Percentiles rank a stretch among this genome's conserved stretches.
Evolutionary conservation across 2,329 filamentous ascomycete species (phyloP).

Genomic region (Tolypocladium endophyticum): DNA sequence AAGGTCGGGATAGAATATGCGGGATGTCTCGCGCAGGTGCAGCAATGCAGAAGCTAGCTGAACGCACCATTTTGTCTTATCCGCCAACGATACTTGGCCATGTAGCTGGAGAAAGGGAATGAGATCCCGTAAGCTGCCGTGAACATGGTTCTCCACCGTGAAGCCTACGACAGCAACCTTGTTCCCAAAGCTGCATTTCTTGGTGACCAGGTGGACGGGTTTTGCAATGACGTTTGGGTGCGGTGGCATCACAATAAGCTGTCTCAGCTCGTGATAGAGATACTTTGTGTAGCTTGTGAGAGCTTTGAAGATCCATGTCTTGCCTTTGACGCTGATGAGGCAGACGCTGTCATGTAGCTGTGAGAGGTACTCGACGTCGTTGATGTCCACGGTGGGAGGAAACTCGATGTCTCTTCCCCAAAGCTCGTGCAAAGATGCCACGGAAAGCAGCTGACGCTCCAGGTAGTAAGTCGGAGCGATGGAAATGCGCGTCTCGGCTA

Average conservation of each 20-base stretch:
- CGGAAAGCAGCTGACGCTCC: slow-evolving; percentile 39
- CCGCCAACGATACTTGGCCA: slow-evolving; percentile 25
- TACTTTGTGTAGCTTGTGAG: slow-evolving; percentile 47
- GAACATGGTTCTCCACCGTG: slow-evolving; percentile 40
- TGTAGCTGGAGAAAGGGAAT: slow-evolving; percentile 41
- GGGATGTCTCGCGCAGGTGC: slow-evolving; percentile 34
- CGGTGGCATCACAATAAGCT: slow-evolving; percentile 38
- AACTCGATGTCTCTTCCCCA: slow-evolving; percentile 32
- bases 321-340: slow-evolving; percentile 32
- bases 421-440: slow-evolving; percentile 26
- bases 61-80: slow-evolving; percentile 42
- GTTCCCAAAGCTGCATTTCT: slow-evolving; percentile 42
- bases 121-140: slow-evolving; percentile 45
- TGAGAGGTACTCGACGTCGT: slow-evolving; percentile 35
- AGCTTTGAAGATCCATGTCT: slow-evolving; percentile 45
- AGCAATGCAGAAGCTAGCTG: slow-evolving; percentile 41
- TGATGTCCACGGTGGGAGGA: slow-evolving; percentile 38
- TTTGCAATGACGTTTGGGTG: slow-evolving; percentile 42
- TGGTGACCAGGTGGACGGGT: slow-evolving; percentile 44
- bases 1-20: slow-evolving; percentile 46
- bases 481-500: slow-evolving; percentile 32
- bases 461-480: slow-evolving; percentile 41
- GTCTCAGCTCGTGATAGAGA: slow-evolving; percentile 49
- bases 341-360: slow-evolving; percentile 52
- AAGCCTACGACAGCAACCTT: slow-evolving; percentile 48